Percentiles rank a stretch among this genome's conserved stretches.
Conservation (phyloP, 495 filamentous ascomycete genomes). For the Lepidopterella palustris region DNA sequence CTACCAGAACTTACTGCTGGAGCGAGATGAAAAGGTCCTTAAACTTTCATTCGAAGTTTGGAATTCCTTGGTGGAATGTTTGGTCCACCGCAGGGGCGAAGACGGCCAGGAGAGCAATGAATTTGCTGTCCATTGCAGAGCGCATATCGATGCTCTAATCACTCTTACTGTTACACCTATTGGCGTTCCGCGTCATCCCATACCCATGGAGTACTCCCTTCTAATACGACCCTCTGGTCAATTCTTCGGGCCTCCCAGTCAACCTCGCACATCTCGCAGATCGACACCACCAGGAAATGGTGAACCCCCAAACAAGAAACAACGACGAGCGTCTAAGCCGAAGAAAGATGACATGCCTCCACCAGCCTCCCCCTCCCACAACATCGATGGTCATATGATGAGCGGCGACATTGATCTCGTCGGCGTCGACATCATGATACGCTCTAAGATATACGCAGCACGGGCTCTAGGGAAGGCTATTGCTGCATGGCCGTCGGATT, state of each 20-base stretch:
- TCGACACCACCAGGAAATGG: conserved; percentile 51
- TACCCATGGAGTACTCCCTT: conserved; percentile 79
- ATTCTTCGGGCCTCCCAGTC: conserved; percentile 48
- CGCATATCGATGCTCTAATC: conserved; percentile 70
- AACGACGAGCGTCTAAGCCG: conserved; percentile 76
- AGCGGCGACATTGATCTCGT: conserved; percentile 93
- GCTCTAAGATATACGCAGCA: conserved; percentile 81
- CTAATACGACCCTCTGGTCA: conserved; percentile 94
- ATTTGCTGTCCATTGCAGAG: conserved; percentile 40
- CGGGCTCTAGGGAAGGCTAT: conserved; percentile 74
- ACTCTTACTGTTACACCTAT: conserved; percentile 80
- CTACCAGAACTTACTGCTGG: conserved; percentile 92
- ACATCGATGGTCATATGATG: conserved; percentile 97
- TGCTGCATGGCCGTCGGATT: conserved; percentile 48
- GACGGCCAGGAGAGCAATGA: not conserved
- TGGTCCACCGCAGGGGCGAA: conserved; percentile 50
- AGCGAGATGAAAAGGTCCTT: conserved; percentile 74
- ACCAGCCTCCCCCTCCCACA: conserved; percentile 60
- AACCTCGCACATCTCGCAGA: conserved; percentile 40
- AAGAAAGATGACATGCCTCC: conserved; percentile 50
- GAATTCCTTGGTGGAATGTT: conserved; percentile 64
- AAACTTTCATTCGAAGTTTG: conserved; percentile 80
- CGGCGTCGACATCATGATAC: conserved; percentile 75
- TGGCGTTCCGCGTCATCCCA: conserved; percentile 78
- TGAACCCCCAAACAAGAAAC: conserved; percentile 59